Base-by-base conservation (phyloP, 352 stramenopile species). In the Saprolegnia parasitica region DNA sequence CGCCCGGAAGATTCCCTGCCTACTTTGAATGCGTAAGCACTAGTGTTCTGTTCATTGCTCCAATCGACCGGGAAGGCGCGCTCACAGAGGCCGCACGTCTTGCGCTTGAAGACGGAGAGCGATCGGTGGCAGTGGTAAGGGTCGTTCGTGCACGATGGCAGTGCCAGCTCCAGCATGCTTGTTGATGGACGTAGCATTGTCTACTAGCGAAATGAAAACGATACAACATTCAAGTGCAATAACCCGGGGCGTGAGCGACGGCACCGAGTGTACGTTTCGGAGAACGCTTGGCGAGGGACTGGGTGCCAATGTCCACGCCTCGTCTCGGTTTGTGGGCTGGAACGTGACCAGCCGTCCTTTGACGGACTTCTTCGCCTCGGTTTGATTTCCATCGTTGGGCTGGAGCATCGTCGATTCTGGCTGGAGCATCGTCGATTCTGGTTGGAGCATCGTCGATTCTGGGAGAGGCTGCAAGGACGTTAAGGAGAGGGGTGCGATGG, bases 51-150 rank as follows among this genome's bases (percentile, higher is more conserved):
- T 42, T 13, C 4, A 16, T 20, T 42, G 54, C 4, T 29, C 1
- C 9, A 42, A 42, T 40, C 21, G 40, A 67, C 58, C 11, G 58
- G 58, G 56, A 67, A 67, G 4, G 37, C 35, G 15, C 58, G 39
- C 35, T 49, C 42, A 35, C 58, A 67, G 5, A 67, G 26, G 8
- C 35, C 58, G 50, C 58, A 67, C 5, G 8, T 4, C 23, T 67
- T 67, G n/a, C 58, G 58, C 32, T 54, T 67, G 20, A 21, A 42
- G 10, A 50, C 50, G 40, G 42, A 49, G 18, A 49, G 42, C 8
- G 42, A 49, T 15, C 42, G 42, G 18, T 49, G 42, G 42, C 42
- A n/a, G 8, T 49, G 42, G 42, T n/a, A 49, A 15, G 42, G 18
- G 42, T 49, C 42, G 42, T 49, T 35, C 29, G 29, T 35, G 29